Evolutionary conservation across 345 rosid genomes (phyloP).

Genomic region (Brassica incana): DNA sequence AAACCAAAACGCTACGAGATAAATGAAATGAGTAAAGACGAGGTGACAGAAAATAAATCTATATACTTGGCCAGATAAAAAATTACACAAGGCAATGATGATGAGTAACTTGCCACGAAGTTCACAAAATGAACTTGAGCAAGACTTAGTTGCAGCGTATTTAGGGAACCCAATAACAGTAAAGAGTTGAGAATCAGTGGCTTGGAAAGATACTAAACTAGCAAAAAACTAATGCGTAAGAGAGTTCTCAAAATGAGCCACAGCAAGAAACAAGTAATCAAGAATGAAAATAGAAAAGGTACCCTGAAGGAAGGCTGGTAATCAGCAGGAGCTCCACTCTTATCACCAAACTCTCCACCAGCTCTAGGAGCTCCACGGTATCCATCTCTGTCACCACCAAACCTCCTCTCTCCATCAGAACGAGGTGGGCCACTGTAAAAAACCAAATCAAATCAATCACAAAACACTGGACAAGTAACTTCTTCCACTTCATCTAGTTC

Average conservation of each 20-base stretch:
- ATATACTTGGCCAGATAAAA: neutral
- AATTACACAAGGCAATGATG: neutral
- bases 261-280: neutral
- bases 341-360: slow-evolving; percentile 85
- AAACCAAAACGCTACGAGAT: neutral
- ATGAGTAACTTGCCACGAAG: neutral
- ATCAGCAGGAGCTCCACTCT: slow-evolving; percentile 93
- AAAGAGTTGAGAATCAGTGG: neutral
- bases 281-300: slow-evolving; percentile 12
- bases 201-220: neutral
- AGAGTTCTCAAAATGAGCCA: neutral
- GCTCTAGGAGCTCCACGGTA: slow-evolving; percentile 87
- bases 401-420: slow-evolving; percentile 84
- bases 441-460: neutral
- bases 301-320: slow-evolving; percentile 89
- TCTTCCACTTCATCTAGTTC: neutral
- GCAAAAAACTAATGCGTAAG: neutral
- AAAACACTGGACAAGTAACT: neutral
- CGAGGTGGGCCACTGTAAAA: slow-evolving; percentile 74
- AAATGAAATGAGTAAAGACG: neutral
- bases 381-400: slow-evolving; percentile 77
- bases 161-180: neutral
- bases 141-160: neutral
- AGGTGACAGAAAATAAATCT: neutral
- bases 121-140: neutral